phyloP scores from a whole-genome alignment of 345 rosid genomes.

The Euphorbia pulcherrima region DNA sequence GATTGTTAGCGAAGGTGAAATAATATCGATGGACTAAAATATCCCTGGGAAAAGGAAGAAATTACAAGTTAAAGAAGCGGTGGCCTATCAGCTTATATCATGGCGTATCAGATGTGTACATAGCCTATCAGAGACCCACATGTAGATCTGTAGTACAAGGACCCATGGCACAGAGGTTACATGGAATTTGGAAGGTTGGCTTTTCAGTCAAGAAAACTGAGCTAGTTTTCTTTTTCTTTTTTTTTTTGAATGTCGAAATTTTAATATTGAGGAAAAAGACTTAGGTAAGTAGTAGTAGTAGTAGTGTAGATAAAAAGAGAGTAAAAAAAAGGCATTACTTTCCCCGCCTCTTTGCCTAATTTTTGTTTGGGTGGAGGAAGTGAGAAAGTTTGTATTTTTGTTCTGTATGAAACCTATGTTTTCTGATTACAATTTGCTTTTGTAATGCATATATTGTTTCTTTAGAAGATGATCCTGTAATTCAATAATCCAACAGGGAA shows the following conservation, averaged over 20 bases:
- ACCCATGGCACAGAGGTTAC: too few relatives aligned
- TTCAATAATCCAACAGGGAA: too few relatives aligned
- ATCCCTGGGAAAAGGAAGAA: conserved; percentile 7
- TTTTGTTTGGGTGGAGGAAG: not conserved
- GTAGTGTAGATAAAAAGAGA: conserved; percentile 9
- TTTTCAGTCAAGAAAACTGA: too few relatives aligned
- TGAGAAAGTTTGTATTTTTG: not conserved
- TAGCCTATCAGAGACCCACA: not conserved
- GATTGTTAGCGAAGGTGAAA: conserved; percentile 18
- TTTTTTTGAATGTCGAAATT: too few relatives aligned
- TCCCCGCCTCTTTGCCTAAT: not conserved
- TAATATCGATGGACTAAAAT: conserved; percentile 17
- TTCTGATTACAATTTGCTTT: too few relatives aligned
- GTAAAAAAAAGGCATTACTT: not conserved
- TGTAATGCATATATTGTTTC: too few relatives aligned
- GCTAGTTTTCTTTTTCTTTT: too few relatives aligned
- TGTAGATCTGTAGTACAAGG: not conserved
- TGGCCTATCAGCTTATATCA: not conserved
- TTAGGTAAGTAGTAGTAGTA: too few relatives aligned
- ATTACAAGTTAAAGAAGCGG: not conserved
- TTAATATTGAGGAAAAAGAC: not conserved
- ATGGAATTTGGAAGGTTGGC: too few relatives aligned
- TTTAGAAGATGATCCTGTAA: too few relatives aligned
- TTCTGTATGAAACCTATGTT: too few relatives aligned
- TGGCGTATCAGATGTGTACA: conserved; percentile 21